phyloP scores from a whole-genome alignment of 176 grass and related monocot species.

The Tillandsia leiboldiana region DNA sequence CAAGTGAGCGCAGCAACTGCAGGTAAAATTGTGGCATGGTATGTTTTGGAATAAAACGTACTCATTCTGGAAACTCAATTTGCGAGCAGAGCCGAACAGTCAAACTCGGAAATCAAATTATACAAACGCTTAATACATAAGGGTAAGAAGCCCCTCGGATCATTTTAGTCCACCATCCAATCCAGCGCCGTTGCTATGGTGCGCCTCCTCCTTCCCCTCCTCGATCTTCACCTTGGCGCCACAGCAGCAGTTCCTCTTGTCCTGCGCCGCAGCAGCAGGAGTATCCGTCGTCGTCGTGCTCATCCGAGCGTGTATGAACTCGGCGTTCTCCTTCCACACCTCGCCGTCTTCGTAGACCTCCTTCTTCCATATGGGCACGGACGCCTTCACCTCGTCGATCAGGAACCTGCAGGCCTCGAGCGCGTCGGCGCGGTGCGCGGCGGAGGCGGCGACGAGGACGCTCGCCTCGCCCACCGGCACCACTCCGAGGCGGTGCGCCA shows the following conservation, averaged over 20 bases:
- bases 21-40: too few species aligned
- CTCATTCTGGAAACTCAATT: too few species aligned
- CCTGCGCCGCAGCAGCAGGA: not conserved
- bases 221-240: slow-evolving; percentile 55
- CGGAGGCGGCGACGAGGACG: slow-evolving; percentile 77
- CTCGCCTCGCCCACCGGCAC: slow-evolving; percentile 72
- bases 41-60: too few species aligned
- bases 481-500: slow-evolving; percentile 57
- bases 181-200: too few species aligned
- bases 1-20: too few species aligned
- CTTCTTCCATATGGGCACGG: slow-evolving; percentile 95
- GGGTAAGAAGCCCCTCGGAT: too few species aligned
- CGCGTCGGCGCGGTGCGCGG: slow-evolving; percentile 77
- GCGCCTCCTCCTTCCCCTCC: not conserved
- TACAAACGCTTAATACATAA: too few species aligned
- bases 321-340: slow-evolving; percentile 97
- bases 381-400: slow-evolving; percentile 90
- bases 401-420: slow-evolving; percentile 83
- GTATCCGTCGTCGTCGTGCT: not conserved
- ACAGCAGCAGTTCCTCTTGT: slow-evolving; percentile 33
- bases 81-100: too few species aligned
- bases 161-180: not conserved
- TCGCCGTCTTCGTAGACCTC: slow-evolving; percentile 97
- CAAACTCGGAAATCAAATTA: too few species aligned
- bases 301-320: slow-evolving; percentile 45